These are phyloP conservation scores for Fusarium sp. DNA, from an alignment of 2,329 filamentous ascomycete genomes.

Conservation along the genomic window DNA sequence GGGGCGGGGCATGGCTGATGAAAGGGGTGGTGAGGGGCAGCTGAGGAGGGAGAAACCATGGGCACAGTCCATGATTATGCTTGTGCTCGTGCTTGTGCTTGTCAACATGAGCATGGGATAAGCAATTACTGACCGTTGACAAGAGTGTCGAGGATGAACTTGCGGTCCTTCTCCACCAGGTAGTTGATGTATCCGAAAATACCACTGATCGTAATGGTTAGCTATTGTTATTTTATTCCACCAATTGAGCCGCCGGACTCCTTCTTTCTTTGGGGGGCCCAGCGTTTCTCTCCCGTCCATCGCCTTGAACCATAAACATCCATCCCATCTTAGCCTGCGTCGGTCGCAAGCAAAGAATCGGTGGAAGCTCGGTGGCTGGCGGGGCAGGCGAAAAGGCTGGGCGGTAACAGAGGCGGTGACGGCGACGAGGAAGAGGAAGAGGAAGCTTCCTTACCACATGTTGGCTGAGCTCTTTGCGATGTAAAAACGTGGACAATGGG, in stretches of 20 bases:
- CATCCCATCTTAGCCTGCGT: slow-evolving; percentile 18
- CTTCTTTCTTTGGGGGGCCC: slow-evolving; percentile 9
- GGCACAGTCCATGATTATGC: neutral
- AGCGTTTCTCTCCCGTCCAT: neutral
- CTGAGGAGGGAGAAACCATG: slow-evolving; percentile 27
- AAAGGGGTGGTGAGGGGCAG: slow-evolving; percentile 32
- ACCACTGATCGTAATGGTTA: slow-evolving; percentile 67
- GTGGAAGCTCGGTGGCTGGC: slow-evolving; percentile 20
- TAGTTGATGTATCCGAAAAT: slow-evolving; percentile 99
- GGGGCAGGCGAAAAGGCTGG: neutral
- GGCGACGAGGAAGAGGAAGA: slow-evolving; percentile 18
- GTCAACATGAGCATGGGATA: slow-evolving; percentile 14
- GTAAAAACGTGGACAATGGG: slow-evolving; percentile 25
- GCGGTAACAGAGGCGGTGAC: slow-evolving; percentile 34
- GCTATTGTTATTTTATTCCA: slow-evolving; percentile 22
- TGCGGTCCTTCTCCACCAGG: slow-evolving; percentile 97
- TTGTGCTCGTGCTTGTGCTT: neutral
- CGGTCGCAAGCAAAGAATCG: slow-evolving; percentile 33
- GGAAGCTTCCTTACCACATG: slow-evolving; percentile 44
- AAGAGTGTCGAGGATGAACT: slow-evolving; percentile 93
- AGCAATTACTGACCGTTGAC: slow-evolving; percentile 80
- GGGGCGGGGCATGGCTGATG: slow-evolving; percentile 40
- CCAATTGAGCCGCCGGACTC: slow-evolving; percentile 30
- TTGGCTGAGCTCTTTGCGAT: slow-evolving; percentile 39
- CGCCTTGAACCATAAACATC: slow-evolving; percentile 15